Evolutionary conservation across 2,329 filamentous ascomycete genomes (phyloP), one percentile per base, ranked within the genome.

Genomic region (Calonectria montana): DNA sequence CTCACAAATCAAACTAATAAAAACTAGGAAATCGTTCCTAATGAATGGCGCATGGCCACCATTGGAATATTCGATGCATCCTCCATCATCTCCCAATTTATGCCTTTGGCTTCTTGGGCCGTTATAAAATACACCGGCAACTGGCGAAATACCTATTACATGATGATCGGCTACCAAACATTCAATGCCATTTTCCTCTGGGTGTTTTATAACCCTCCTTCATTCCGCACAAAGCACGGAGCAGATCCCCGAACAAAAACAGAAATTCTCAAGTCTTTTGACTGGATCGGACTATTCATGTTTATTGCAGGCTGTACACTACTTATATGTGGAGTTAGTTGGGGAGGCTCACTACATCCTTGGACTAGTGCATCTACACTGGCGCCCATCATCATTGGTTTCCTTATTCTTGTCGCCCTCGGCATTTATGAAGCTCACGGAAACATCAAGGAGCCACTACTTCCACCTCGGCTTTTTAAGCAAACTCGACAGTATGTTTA

Each of bases 11-110:
- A n/a, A 37, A 18, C 3, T 67, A 7, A 65, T 5, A 23, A 4
- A 2, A 29, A 18, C 1, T 41, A 83, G 75, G 84, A 84, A 74
- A 81, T 83, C 31, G 80, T 85, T 31, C 83, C 83, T 10, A 83
- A 81, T 68, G 78, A 78, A 39, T 82, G 81, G 69, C 77, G 84
- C n/a, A 80, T 84, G 70, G 78, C 81, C 25, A 82, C 82, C 4
- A 82, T 84, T 50, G 83, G 83, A 2, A 8, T 71, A 9, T 71
- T 71, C 27, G 69, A 71, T 25, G 69, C 65, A 16, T 71, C 69
- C 2, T 68, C 69, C 8, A 69, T 71, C 39, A 69, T 71, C 29
- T 66, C 69, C 7, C 69, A 71, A 39, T n/a, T 69, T n/a, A 71
- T 71, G 69, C 69, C 69, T 1, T 35, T 71, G 39, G 61, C 61